These are phyloP conservation scores for Scutellaria baicalensis DNA, from an alignment of 257 asterid genomes.

Conservation along the genomic window DNA sequence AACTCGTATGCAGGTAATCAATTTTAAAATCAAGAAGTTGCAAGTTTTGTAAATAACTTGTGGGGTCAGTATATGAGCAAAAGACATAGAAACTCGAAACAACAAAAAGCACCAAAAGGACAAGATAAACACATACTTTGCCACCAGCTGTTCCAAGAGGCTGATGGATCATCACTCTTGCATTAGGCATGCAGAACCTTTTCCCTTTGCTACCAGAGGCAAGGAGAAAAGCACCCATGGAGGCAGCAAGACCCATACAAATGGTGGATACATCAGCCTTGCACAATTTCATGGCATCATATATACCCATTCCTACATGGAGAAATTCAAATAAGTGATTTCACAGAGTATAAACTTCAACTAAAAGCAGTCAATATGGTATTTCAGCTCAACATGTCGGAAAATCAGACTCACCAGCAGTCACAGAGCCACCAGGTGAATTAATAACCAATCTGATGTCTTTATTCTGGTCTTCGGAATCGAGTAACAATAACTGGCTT, in stretches of 20 bases:
- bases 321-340: not conserved
- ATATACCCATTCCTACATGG: constrained; percentile 82
- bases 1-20: not conserved
- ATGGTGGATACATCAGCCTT: constrained; percentile 94
- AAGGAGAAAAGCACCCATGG: constrained; percentile 92
- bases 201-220: constrained; percentile 91
- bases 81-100: not conserved
- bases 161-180: constrained; percentile 95
- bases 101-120: not conserved
- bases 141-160: constrained; percentile 89
- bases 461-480: constrained; percentile 66
- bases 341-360: not conserved
- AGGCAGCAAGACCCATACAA: constrained; percentile 93
- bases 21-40: not conserved
- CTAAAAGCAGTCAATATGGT: not conserved
- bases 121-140: constrained; percentile 11
- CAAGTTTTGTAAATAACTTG: not conserved
- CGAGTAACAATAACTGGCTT: constrained; percentile 80
- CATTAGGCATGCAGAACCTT: constrained; percentile 96
- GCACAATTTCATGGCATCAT: constrained; percentile 97
- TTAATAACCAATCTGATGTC: constrained; percentile 86
- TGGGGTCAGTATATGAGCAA: not conserved
- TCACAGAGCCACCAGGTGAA: constrained; percentile 95
- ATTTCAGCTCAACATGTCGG: not conserved
- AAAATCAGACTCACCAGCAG: constrained; percentile 65